Base-by-base conservation (phyloP, 306 rosid genomes). In the Crataegus laevigata region DNA sequence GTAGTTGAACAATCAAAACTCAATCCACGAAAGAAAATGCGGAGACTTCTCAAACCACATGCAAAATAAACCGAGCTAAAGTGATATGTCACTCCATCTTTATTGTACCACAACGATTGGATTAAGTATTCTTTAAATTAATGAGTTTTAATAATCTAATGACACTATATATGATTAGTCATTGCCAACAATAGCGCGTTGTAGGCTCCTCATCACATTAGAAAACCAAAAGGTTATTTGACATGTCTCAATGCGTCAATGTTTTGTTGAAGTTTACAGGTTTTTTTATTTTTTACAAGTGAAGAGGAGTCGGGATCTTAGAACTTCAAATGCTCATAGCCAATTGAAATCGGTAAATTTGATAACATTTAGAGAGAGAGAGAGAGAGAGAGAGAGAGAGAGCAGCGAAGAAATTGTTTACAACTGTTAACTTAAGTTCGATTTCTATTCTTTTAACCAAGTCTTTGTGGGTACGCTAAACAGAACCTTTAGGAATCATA, bases 401-500 rank as follows among this genome's bases (percentile, higher is more conserved):
- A 59, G 32, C 65, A 59, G 26, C 1, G 38, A 28, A 62, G 67
- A 62, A 62, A 62, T 10, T 62, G 42, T 59, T 11, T 29, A 63
- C 6, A 13, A 63, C 12, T 15, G 21, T 24, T 5, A 54, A 19
- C 12, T 15, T 62, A 3, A 14, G 24, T 29, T 14, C 0, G 11
- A 8, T 63, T 12, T 45, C 12, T 63, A 32, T 47, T n/a, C 26
- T 29, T 74, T 43, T 74, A 7, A 62, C 40, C 59, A 17, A 8
- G 15, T 38, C 10, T 10, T 11, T 47, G 32, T n/a, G 34, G 72
- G 79, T 52, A 30, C 24, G 24, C 40, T n/a, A 66, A 66, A 51
- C 18, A 75, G 30, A 57, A 73, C 14, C 69, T 43, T 73, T 43
- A 75, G 36, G 42, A 65, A 64, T 74, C 71, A 74, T 18, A 52